A percentile compares a stretch with the other conserved stretches of the same genome.
Evolutionary conservation across 768 basidiomycete genomes (phyloP).

Genomic region (Collybia sp.): DNA sequence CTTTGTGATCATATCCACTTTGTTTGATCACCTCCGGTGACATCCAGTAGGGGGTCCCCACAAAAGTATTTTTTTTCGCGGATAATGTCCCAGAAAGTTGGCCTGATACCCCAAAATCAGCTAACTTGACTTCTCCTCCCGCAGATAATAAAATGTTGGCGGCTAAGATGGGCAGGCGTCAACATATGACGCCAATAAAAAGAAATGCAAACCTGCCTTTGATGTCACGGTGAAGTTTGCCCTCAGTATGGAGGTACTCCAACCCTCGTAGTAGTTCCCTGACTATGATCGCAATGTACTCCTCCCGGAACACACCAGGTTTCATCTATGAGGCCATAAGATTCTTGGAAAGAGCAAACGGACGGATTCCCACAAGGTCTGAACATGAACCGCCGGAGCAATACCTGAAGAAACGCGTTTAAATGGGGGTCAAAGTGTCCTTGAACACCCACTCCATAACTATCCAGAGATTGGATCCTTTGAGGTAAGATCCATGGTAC

Average conservation of each 20-base stretch:
- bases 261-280: slow-evolving; percentile 88
- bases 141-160: slow-evolving; percentile 93
- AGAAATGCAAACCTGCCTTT: slow-evolving; percentile 62
- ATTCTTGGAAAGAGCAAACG: slow-evolving; percentile 8
- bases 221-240: slow-evolving; percentile 98
- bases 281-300: slow-evolving; percentile 97
- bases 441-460: slow-evolving; percentile 80
- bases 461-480: slow-evolving; percentile 97
- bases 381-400: slow-evolving; percentile 98
- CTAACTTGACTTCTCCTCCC: slow-evolving; percentile 93
- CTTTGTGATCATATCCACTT: slow-evolving; percentile 98
- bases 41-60: slow-evolving; percentile 99
- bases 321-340: slow-evolving; percentile 69
- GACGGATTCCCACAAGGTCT: slow-evolving; percentile 65
- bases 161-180: slow-evolving; percentile 41
- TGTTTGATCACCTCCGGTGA: slow-evolving; percentile 99
- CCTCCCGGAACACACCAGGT: slow-evolving; percentile 95
- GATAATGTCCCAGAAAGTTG: slow-evolving; percentile 91
- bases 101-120: slow-evolving; percentile 98
- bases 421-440: neutral
- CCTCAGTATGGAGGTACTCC: slow-evolving; percentile 93
- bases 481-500: slow-evolving; percentile 95
- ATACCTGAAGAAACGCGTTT: slow-evolving; percentile 48
- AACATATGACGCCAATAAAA: neutral
- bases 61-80: slow-evolving; percentile 97